A percentile compares a stretch with the other conserved stretches of the same genome.
phyloP scores from a whole-genome alignment of 371 early-diverging fungal genomes.

The Mucor plumbeus region DNA sequence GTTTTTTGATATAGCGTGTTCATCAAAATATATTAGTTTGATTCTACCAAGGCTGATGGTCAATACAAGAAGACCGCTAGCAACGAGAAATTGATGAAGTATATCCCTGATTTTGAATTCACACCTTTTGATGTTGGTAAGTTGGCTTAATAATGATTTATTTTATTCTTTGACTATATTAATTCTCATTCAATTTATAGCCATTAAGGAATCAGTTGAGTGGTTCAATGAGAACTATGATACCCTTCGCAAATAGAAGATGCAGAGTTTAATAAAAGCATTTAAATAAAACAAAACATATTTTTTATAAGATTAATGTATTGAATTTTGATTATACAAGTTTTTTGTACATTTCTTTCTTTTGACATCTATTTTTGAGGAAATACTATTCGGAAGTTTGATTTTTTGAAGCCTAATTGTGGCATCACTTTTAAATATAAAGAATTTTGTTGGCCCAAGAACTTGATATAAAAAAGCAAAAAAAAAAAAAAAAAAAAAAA shows the following conservation, averaged over 20 bases:
- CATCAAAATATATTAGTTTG: constrained; percentile 53
- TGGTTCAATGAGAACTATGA: constrained; percentile 83
- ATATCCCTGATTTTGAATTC: constrained; percentile 82
- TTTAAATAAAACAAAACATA: background rate
- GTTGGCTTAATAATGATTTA: background rate
- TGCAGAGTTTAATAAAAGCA: background rate
- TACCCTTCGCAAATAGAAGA: constrained; percentile 60
- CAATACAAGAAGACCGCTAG: constrained; percentile 90
- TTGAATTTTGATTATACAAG: no score
- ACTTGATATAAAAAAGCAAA: no score
- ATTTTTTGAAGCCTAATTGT: no score
- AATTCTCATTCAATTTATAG: constrained; percentile 40
- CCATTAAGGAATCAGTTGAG: constrained; percentile 75
- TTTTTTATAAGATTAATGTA: background rate
- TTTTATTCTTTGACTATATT: background rate
- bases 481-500: no score
- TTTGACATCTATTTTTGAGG: no score
- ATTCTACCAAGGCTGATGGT: constrained; percentile 81
- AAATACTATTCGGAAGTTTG: no score
- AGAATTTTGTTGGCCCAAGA: no score
- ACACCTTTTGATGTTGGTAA: constrained; percentile 79
- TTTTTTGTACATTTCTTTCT: no score
- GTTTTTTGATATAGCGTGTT: background rate
- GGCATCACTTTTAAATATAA: no score
- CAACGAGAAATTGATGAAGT: constrained; percentile 77